A percentile compares a stretch with the other conserved stretches of the same genome.
Evolutionary conservation across 768 basidiomycete genomes (phyloP).

Genomic region (Pisolithus marmoratus): DNA sequence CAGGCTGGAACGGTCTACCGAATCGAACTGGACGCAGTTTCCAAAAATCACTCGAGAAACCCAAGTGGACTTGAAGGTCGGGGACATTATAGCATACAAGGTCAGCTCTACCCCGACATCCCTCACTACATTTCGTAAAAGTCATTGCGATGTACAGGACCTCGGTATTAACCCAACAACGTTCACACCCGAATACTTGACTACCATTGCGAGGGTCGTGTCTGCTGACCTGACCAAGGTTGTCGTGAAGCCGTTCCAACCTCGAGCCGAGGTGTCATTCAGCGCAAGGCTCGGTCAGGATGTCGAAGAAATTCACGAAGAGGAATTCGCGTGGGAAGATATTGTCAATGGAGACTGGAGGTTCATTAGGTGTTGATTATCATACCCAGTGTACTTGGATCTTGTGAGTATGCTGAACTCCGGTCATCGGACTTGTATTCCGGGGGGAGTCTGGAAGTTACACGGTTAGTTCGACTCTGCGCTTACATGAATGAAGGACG

Average conservation of each 20-base stretch:
- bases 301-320: slow-evolving; percentile 11
- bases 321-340: slow-evolving; percentile 24
- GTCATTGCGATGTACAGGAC: slow-evolving; percentile 30
- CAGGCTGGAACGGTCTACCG: slow-evolving; percentile 7
- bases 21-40: slow-evolving; percentile 16
- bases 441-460: no score
- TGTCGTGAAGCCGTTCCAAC: slow-evolving; percentile 14
- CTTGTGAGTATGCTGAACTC: no score
- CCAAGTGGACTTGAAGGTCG: slow-evolving; percentile 21
- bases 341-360: slow-evolving; percentile 27
- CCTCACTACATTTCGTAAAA: neutral
- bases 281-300: slow-evolving; percentile 21
- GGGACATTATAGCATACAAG: slow-evolving; percentile 44
- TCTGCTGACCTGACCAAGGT: slow-evolving; percentile 16
- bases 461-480: no score
- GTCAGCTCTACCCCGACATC: slow-evolving; percentile 22
- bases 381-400: no score
- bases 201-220: slow-evolving; percentile 40
- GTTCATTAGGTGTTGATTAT: slow-evolving; percentile 5
- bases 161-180: slow-evolving; percentile 56
- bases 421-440: no score
- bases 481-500: no score
- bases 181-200: slow-evolving; percentile 52
- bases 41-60: slow-evolving; percentile 16
- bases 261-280: slow-evolving; percentile 22